A percentile compares a stretch with the other conserved stretches of the same genome.
phyloP scores from a whole-genome alignment of 164 flowering plant genomes.

The Macadamia tetraphylla region DNA sequence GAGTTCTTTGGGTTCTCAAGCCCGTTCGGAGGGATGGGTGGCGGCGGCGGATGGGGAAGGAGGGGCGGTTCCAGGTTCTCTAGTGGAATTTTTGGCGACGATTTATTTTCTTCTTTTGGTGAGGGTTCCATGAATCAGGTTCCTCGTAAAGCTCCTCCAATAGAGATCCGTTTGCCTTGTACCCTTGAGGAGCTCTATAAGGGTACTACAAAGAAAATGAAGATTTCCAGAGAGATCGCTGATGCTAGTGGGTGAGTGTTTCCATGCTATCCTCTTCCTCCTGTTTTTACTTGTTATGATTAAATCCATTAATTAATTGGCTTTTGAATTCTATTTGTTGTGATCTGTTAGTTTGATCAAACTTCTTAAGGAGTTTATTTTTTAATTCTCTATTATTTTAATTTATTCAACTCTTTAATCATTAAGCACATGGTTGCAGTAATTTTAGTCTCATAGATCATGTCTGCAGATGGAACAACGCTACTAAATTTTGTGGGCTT shows the following conservation, averaged over 20 bases:
- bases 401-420: background rate
- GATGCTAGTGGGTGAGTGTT: constrained; percentile 51
- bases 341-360: background rate
- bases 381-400: background rate
- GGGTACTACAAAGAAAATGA: constrained; percentile 63
- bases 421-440: too few species aligned
- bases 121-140: constrained; percentile 25
- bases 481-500: too few species aligned
- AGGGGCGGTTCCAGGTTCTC: constrained; percentile 31
- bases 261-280: background rate
- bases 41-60: constrained; percentile 23
- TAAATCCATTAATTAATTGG: background rate
- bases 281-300: background rate
- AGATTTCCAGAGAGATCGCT: constrained; percentile 52
- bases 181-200: constrained; percentile 59
- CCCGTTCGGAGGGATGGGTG: constrained; percentile 48
- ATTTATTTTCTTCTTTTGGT: constrained; percentile 38
- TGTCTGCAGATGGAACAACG: too few species aligned
- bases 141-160: constrained; percentile 40
- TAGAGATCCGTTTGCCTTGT: constrained; percentile 49
- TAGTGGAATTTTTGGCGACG: constrained; percentile 45
- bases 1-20: constrained; percentile 52
- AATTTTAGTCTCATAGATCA: too few species aligned
- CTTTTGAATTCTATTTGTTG: background rate
- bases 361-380: background rate